Conservation (phyloP, 2,329 filamentous ascomycete genomes). For the Trichoderma lentiforme region DNA sequence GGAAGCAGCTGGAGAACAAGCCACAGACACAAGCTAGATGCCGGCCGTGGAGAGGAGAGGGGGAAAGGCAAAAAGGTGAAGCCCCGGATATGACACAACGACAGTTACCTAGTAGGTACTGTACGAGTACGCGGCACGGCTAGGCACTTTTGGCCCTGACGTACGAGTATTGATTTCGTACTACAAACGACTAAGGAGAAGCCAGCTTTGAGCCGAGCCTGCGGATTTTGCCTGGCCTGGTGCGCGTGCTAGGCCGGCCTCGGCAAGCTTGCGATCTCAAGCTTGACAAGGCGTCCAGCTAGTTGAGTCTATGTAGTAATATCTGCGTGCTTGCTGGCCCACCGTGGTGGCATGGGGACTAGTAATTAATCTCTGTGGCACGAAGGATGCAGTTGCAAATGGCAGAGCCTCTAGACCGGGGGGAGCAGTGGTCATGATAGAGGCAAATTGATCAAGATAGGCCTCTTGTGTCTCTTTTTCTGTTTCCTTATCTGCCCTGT, state of each 20-base stretch:
- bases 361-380: not conserved
- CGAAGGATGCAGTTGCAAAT: not conserved
- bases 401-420: not conserved
- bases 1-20: not conserved
- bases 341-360: not conserved
- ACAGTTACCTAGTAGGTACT: not conserved
- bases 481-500: not conserved
- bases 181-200: not conserved
- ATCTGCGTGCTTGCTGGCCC: not conserved
- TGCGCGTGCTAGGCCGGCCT: slow-evolving; percentile 12
- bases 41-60: slow-evolving; percentile 11
- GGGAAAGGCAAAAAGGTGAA: not conserved
- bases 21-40: not conserved
- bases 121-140: not conserved
- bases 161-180: not conserved
- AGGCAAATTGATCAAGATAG: not conserved
- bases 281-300: not conserved
- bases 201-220: not conserved
- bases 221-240: not conserved
- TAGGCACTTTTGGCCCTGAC: not conserved
- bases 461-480: not conserved
- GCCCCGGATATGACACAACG: not conserved
- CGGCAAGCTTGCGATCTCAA: slow-evolving; percentile 6
- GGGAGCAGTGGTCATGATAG: not conserved
- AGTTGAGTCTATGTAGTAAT: not conserved